phyloP scores from a whole-genome alignment of 495 filamentous ascomycete species.

The Penicillium malachiteum region DNA sequence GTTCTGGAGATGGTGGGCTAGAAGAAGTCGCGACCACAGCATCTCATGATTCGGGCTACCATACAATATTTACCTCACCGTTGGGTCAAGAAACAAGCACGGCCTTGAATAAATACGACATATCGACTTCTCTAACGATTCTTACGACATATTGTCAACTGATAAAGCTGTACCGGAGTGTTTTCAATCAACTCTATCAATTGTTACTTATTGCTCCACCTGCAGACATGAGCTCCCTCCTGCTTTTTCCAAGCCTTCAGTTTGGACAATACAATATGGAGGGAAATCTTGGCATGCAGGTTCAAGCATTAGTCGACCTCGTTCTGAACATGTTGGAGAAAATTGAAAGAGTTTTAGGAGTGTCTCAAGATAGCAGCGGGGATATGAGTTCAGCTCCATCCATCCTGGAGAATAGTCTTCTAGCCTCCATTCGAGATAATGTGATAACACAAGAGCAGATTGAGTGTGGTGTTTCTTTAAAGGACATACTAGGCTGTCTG shows the following conservation, averaged over 20 bases:
- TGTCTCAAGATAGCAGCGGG: background rate
- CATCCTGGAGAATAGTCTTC: background rate
- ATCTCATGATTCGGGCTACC: slow-evolving; percentile 15
- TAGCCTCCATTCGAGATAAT: slow-evolving; percentile 13
- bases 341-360: slow-evolving; percentile 12
- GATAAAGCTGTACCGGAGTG: slow-evolving; percentile 13
- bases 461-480: slow-evolving; percentile 8
- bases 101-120: background rate
- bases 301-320: slow-evolving; percentile 17
- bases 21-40: slow-evolving; percentile 5
- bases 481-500: slow-evolving; percentile 19
- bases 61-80: background rate
- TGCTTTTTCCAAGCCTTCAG: slow-evolving; percentile 12
- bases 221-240: slow-evolving; percentile 8
- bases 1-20: background rate
- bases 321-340: slow-evolving; percentile 15
- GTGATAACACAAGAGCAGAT: slow-evolving; percentile 15
- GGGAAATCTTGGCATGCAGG: slow-evolving; percentile 9
- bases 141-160: slow-evolving; percentile 21
- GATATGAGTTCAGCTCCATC: background rate
- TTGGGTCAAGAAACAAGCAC: background rate
- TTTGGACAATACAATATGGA: slow-evolving; percentile 18
- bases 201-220: slow-evolving; percentile 18
- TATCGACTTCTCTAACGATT: slow-evolving; percentile 12
- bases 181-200: slow-evolving; percentile 22